Evolutionary conservation across 306 rosid species (phyloP).

Genomic region (Sindora glabra): DNA sequence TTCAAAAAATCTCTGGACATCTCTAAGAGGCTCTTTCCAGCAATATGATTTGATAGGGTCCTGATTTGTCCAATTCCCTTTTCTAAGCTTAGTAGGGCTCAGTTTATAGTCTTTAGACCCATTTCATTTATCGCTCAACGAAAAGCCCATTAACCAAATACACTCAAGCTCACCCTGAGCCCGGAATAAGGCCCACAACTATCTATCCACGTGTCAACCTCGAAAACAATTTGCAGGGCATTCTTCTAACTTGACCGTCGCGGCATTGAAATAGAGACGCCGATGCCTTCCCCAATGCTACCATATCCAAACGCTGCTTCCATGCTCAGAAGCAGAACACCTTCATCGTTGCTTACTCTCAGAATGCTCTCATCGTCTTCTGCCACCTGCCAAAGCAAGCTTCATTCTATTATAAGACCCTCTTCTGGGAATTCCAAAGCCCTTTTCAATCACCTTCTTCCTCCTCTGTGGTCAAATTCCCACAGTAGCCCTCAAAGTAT

Average conservation of each 20-base stretch:
- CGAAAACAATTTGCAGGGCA: neutral
- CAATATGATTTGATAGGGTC: too few species aligned
- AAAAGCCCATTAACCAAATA: too few species aligned
- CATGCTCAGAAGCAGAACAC: constrained; percentile 33
- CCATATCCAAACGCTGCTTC: constrained; percentile 21
- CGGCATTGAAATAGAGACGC: neutral
- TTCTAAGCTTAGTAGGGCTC: too few species aligned
- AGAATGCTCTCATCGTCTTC: constrained; percentile 39
- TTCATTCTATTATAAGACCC: neutral
- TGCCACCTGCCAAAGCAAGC: constrained; percentile 20
- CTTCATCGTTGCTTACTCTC: constrained; percentile 27
- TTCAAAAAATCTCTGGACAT: too few species aligned
- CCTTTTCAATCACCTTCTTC: neutral
- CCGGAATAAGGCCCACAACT: too few species aligned
- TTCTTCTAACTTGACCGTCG: neutral
- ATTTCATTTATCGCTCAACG: too few species aligned
- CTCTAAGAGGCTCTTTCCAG: too few species aligned
- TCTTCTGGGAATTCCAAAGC: constrained; percentile 6
- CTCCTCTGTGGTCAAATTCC: constrained; percentile 13
- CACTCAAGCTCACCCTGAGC: too few species aligned
- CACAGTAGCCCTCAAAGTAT: constrained; percentile 25
- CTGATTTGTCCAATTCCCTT: too few species aligned
- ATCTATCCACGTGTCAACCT: neutral
- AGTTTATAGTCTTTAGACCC: too few species aligned
- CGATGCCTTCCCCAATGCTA: neutral